Evolutionary conservation across 805 yeast genomes (phyloP).

Genomic region (Wickerhamiella allomyrinae): DNA sequence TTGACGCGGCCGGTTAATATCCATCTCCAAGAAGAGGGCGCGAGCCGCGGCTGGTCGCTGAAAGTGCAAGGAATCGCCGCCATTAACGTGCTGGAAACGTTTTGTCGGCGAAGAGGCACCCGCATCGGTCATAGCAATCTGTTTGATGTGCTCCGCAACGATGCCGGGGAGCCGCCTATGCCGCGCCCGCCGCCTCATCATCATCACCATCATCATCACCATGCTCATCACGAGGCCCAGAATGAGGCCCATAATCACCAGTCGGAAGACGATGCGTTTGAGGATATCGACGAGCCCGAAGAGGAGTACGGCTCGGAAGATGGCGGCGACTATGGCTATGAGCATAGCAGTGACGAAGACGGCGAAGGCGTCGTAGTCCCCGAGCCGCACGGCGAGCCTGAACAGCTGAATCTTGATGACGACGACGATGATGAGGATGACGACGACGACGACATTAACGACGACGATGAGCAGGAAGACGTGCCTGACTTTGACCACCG

Average conservation of each 20-base stretch:
- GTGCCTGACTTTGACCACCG: neutral
- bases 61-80: slow-evolving; percentile 44
- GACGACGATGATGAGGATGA: neutral
- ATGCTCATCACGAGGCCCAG: slow-evolving; percentile 10
- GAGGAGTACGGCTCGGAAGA: slow-evolving; percentile 3
- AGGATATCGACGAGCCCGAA: slow-evolving; percentile 9
- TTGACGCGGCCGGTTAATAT: slow-evolving; percentile 6
- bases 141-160: slow-evolving; percentile 2
- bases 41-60: slow-evolving; percentile 12
- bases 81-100: slow-evolving; percentile 31
- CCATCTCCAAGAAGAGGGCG: slow-evolving; percentile 4
- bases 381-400: neutral
- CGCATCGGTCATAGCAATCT: slow-evolving; percentile 19
- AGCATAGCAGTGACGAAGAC: slow-evolving; percentile 2
- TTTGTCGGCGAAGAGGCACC: slow-evolving; percentile 23
- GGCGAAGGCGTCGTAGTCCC: neutral
- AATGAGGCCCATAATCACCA: slow-evolving; percentile 12
- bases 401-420: neutral
- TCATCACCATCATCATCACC: slow-evolving; percentile 3
- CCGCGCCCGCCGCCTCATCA: neutral
- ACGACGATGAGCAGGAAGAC: neutral
- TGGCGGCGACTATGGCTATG: slow-evolving; percentile 7
- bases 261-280: slow-evolving; percentile 12
- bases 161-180: neutral
- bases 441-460: neutral